Conservation (phyloP, 2,329 filamentous ascomycete genomes). For the Colletotrichum godetiae region DNA sequence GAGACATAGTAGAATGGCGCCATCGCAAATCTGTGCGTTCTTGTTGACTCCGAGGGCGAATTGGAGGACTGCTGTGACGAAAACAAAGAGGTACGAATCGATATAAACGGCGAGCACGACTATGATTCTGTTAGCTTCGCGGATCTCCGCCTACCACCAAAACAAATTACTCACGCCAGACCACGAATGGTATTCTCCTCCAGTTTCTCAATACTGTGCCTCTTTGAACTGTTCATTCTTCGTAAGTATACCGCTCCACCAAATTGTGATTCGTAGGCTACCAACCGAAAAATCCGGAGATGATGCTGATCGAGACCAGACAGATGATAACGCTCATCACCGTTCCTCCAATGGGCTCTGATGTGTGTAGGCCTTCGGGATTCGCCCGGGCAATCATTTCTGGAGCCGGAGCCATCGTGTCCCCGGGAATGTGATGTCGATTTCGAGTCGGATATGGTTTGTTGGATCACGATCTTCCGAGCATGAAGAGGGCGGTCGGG, state of each 20-base stretch:
- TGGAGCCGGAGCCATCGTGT: conserved; percentile 30
- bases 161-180: conserved; percentile 51
- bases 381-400: conserved; percentile 1
- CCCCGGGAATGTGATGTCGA: neutral
- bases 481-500: neutral
- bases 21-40: conserved; percentile 62
- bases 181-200: conserved; percentile 53
- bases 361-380: conserved; percentile 15
- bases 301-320: conserved; percentile 46
- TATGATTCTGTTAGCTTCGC: conserved; percentile 41
- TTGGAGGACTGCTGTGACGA: conserved; percentile 66
- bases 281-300: conserved; percentile 52
- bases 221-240: conserved; percentile 48
- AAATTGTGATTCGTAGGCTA: neutral
- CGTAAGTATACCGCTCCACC: conserved; percentile 8
- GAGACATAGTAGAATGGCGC: conserved; percentile 70
- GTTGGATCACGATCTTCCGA: conserved; percentile 17
- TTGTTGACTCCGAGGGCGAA: conserved; percentile 67
- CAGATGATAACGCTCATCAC: conserved; percentile 49
- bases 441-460: conserved; percentile 2
- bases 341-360: conserved; percentile 48
- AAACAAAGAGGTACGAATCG: conserved; percentile 71
- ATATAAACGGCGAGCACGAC: conserved; percentile 70
- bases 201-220: conserved; percentile 50
- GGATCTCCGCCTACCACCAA: neutral